Base-by-base conservation (phyloP, 1,284 basidiomycete genomes). In the Ganoderma lucidum region DNA sequence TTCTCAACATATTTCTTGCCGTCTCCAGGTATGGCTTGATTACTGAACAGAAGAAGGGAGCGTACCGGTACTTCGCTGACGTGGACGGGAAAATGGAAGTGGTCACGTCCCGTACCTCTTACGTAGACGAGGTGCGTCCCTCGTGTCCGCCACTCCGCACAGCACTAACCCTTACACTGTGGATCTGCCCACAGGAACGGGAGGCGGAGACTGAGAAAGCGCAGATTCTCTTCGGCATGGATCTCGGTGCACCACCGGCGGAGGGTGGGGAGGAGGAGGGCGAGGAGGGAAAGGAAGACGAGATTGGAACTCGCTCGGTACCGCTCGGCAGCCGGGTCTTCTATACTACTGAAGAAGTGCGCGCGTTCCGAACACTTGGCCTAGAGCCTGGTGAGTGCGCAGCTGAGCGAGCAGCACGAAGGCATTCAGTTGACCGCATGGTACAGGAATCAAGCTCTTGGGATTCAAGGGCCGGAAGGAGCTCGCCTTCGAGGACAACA, bases 381-480 rank as follows among this genome's bases (percentile, higher is more conserved):
- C 80, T 95, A 58, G 85, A 92, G 72, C 92, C 95, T 70, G 88
- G 94, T 94, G 71, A 70, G 86, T 80, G 19, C 30, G 30, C 53
- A 45, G 19, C 28, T n/a, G 30, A 45, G 28, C 42, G 39, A 55
- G 32, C 32, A 72, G 56, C 9, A 35, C 63, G 44, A 62, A 63
- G 62, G 58, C 59, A 64, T 70, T 72, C 62, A 70, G 62, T 44
- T 42, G 60, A 63, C 70, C 63, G 51, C 69, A 71, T 66, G 45
- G 63, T 44, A 62, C 51, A 80, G 79, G 90, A 8, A 90, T 99
- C 78, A 95, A 93, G 79, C 88, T 99, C 4, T 88, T 99, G 30
- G 98, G 97, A 3, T 99, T 99, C 85, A 95, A 97, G 79, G 85
- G 91, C 70, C 84, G 86, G n/a, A 79, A 82, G 4, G 87, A 93